Conservation (phyloP, 805 yeast species). For the Pichia exigua region DNA sequence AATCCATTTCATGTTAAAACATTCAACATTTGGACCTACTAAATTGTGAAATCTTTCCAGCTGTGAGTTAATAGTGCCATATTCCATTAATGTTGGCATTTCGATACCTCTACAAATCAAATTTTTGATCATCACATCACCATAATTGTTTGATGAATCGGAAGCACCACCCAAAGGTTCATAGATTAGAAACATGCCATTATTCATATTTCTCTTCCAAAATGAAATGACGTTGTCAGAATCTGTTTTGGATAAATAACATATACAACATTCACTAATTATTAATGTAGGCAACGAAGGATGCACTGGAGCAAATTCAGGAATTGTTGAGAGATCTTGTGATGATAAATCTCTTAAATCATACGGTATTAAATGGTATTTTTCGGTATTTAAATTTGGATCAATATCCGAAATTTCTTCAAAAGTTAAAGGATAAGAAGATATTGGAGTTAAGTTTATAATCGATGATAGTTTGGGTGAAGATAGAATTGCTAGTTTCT, state of each 20-base stretch:
- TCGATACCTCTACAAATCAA: conserved; percentile 53
- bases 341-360: conserved; percentile 40
- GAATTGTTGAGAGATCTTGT: not conserved
- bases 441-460: not conserved
- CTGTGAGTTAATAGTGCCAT: conserved; percentile 39
- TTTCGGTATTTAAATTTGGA: conserved; percentile 4
- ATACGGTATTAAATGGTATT: conserved; percentile 45
- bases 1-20: conserved; percentile 40
- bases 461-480: conserved; percentile 12
- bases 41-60: conserved; percentile 26
- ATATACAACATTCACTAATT: conserved; percentile 69
- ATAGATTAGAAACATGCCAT: conserved; percentile 39
- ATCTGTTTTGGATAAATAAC: conserved; percentile 51
- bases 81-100: conserved; percentile 48
- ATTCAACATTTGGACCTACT: conserved; percentile 15
- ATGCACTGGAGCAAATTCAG: conserved; percentile 13
- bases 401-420: conserved; percentile 5
- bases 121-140: conserved; percentile 59
- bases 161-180: conserved; percentile 56
- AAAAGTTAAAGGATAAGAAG: conserved; percentile 12
- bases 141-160: conserved; percentile 37
- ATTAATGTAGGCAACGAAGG: conserved; percentile 46
- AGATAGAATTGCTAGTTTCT: conserved; percentile 39
- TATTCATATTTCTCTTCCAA: conserved; percentile 28
- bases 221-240: conserved; percentile 37